These are phyloP conservation scores for Lablab purpureus DNA, from an alignment of 306 rosid genomes.

Conservation along the genomic window DNA sequence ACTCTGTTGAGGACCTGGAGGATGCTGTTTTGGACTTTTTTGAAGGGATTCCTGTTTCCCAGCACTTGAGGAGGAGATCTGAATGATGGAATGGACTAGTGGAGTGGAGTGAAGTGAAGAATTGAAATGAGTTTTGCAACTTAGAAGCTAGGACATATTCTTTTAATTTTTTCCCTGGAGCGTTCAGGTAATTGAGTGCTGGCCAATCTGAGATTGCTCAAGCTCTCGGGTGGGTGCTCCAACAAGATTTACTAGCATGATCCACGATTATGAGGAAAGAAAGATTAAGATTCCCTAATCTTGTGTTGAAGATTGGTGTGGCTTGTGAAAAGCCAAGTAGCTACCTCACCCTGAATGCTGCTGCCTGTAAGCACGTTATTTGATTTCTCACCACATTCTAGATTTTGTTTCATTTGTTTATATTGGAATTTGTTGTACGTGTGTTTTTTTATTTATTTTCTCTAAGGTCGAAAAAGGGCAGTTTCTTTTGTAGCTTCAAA, in stretches of 20 bases:
- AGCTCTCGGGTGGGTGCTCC: conserved; percentile 51
- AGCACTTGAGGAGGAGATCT: conserved; percentile 89
- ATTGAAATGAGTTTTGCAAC: conserved; percentile 54
- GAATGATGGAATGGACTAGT: conserved; percentile 52
- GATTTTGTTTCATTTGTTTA: conserved; percentile 77
- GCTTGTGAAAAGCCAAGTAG: conserved; percentile 50
- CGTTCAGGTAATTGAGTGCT: conserved; percentile 58
- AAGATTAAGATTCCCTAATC: conserved; percentile 40
- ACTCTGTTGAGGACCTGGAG: conserved; percentile 89
- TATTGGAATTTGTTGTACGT: conserved; percentile 72
- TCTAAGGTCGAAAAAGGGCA: conserved; percentile 51
- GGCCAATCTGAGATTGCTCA: conserved; percentile 57
- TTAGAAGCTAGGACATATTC: conserved; percentile 82
- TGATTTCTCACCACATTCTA: conserved; percentile 67
- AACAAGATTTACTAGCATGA: conserved; percentile 29
- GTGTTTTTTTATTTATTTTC: conserved; percentile 46
- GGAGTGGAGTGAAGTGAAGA: conserved; percentile 21
- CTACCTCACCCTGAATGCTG: conserved; percentile 73
- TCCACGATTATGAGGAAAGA: conserved; percentile 48
- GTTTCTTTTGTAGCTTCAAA: conserved; percentile 59
- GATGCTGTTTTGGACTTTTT: conserved; percentile 90
- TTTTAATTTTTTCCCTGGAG: conserved; percentile 85
- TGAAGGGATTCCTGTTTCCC: conserved; percentile 79
- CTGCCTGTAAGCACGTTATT: conserved; percentile 90
- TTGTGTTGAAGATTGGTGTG: conserved; percentile 53